Base-by-base conservation (phyloP, 129 eudicot genomes). In the Flaveria sonorensis region DNA sequence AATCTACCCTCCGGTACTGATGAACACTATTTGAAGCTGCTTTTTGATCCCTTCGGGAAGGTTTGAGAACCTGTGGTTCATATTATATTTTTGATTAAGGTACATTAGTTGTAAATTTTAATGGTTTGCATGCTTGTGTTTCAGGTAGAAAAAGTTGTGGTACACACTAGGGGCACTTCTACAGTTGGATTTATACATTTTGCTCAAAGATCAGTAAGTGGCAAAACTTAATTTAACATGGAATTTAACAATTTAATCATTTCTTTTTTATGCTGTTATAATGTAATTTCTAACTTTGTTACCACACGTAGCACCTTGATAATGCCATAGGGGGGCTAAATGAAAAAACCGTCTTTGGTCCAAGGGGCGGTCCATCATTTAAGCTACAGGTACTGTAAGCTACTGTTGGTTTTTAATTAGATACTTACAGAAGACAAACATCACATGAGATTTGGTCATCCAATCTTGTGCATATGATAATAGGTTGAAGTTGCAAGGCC, bases 401-500 rank as follows among this genome's bases (percentile, higher is more conserved):
- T n/a, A 68, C 72, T 40, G 15, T 57, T 55, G 45, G 56, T 48
- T 51, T 56, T 75, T 47, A 57, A 10, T 59, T 71, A 48, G 12
- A 28, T 24, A 20, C 32, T n/a, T 43, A 64, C 46, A 50, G 23
- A 48, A 73, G 42, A 81, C 53, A 14, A 73, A 72, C 36, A 52
- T 3, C 60, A 67, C 45, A 7, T 55, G 72, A 61, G 42, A 71
- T 57, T 23, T 13, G 70, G 63, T 76, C 10, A 71, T 66, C 21
- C 7, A 60, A 56, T 59, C 24, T 64, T 69, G 13, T 77, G 28
- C 75, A 3, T 50, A 62, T 71, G 50, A 55, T 11, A 55, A 45
- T 77, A 92, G 97, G 89, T 92, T 79, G 96, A 92, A 87, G 89
- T 89, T 80, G 97, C 97, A 74, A 92, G 92, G 80, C 97, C 97